phyloP scores from a whole-genome alignment of 139 green algal species.

The Chlamydomonas asymmetrica region DNA sequence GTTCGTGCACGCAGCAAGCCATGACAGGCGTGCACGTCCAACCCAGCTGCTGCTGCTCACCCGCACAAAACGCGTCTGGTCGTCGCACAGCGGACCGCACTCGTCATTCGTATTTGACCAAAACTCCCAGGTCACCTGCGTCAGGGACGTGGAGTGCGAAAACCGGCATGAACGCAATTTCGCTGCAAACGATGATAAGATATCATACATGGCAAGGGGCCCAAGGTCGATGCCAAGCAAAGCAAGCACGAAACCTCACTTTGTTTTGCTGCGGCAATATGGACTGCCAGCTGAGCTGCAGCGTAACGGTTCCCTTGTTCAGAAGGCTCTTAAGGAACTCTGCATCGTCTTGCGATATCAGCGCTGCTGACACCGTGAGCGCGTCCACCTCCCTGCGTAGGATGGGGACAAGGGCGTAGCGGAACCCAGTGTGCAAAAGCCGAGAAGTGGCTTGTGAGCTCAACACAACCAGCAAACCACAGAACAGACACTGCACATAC shows the following conservation, averaged over 20 bases:
- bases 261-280: slow-evolving; percentile 64
- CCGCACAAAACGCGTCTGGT: slow-evolving; percentile 79
- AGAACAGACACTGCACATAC: slow-evolving; percentile 18
- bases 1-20: too few species aligned
- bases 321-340: slow-evolving; percentile 75
- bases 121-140: slow-evolving; percentile 88
- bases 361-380: slow-evolving; percentile 78
- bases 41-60: too few species aligned
- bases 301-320: slow-evolving; percentile 45
- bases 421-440: neutral
- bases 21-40: too few species aligned
- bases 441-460: neutral
- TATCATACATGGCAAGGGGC: neutral
- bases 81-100: slow-evolving; percentile 78
- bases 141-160: too few species aligned
- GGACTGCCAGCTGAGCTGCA: slow-evolving; percentile 84
- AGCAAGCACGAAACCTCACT: slow-evolving; percentile 20
- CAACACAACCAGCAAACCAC: neutral
- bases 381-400: slow-evolving; percentile 54
- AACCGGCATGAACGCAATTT: too few species aligned
- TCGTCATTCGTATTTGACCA: slow-evolving; percentile 90
- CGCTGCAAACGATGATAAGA: too few species aligned
- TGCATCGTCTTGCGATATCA: slow-evolving; percentile 73
- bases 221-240: neutral
- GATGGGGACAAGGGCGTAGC: neutral